Percentiles rank a stretch among this genome's conserved stretches.
These are phyloP conservation scores for Santalum album DNA, from an alignment of 164 flowering plant genomes.

Conservation along the genomic window DNA sequence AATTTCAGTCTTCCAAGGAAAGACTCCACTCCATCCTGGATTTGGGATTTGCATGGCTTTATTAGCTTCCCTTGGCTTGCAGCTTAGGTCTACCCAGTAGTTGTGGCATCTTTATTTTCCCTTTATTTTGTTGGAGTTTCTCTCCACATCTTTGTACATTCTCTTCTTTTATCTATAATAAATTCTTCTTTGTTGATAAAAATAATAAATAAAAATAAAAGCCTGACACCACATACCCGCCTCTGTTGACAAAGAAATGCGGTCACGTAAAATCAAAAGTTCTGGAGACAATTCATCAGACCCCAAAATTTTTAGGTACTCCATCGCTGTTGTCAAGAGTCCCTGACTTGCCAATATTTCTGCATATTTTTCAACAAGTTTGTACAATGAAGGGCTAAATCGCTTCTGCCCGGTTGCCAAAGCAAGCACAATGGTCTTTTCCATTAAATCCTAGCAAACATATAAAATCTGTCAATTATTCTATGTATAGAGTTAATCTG, in stretches of 20 bases:
- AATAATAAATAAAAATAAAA: no score
- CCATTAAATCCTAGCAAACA: constrained; percentile 76
- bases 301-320: constrained; percentile 78
- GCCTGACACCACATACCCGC: constrained; percentile 30
- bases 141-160: no score
- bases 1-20: no score
- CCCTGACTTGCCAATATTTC: constrained; percentile 97
- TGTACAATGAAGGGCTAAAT: constrained; percentile 72
- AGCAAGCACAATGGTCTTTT: constrained; percentile 88
- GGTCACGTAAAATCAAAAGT: constrained; percentile 68
- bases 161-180: no score
- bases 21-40: no score
- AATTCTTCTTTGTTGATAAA: no score
- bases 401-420: constrained; percentile 82
- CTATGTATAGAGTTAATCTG: neutral
- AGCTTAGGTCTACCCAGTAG: no score
- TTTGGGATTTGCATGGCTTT: no score
- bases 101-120: no score
- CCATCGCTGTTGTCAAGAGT: constrained; percentile 77
- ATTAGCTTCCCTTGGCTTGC: no score
- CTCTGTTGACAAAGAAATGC: constrained; percentile 60
- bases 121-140: no score
- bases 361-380: constrained; percentile 90
- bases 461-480: constrained; percentile 2
- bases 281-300: constrained; percentile 78